Conservation (phyloP, 208 protist species). For the Leishmania guyanensis region DNA sequence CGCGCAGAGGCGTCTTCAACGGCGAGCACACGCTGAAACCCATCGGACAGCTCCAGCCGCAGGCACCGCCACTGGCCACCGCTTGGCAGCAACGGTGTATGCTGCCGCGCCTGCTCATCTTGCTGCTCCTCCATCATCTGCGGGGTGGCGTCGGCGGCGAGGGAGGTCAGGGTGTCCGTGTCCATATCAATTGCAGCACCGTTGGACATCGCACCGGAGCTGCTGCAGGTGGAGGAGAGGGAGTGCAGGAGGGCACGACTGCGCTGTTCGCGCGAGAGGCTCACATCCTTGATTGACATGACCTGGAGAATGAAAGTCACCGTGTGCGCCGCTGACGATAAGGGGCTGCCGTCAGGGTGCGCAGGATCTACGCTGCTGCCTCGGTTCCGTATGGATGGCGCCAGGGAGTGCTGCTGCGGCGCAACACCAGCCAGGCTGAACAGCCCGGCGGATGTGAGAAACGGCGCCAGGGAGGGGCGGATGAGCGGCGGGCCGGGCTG, state of each 20-base stretch:
- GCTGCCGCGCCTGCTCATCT: constrained; percentile 31
- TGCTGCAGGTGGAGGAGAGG: not conserved
- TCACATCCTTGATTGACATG: constrained; percentile 59
- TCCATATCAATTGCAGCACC: constrained; percentile 6
- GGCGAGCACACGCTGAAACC: constrained; percentile 68
- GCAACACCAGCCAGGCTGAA: constrained; percentile 1
- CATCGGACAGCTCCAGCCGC: constrained; percentile 57
- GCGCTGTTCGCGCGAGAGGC: constrained; percentile 53
- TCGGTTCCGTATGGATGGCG: not conserved
- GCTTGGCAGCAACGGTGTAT: constrained; percentile 35
- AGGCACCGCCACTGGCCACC: constrained; percentile 51
- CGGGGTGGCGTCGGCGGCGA: constrained; percentile 38
- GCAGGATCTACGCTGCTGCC: not conserved
- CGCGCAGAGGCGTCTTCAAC: constrained; percentile 41
- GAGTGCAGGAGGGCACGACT: constrained; percentile 40
- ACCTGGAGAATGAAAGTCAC: constrained; percentile 55
- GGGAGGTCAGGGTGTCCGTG: constrained; percentile 10
- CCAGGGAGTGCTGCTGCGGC: no score
- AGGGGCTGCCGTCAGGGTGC: not conserved
- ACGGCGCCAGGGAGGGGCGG: constrained; percentile 25
- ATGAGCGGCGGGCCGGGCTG: constrained; percentile 15
- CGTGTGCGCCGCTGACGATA: not conserved
- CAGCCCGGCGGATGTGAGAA: constrained; percentile 14
- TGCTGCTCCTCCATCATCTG: constrained; percentile 41
- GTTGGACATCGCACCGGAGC: not conserved